Conservation (phyloP, 345 rosid genomes). For the Camelina neglecta region DNA sequence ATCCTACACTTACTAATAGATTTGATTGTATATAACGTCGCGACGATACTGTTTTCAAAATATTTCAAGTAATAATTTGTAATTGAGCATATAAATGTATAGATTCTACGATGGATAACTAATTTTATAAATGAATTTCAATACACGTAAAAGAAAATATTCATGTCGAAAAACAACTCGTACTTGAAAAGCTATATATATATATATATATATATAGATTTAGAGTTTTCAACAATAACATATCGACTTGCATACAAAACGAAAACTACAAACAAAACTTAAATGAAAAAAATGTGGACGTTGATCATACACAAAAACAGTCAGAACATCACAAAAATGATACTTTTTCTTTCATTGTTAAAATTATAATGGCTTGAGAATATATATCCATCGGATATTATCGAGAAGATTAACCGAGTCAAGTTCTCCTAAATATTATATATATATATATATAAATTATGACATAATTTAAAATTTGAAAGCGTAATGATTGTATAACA, state of each 20-base stretch:
- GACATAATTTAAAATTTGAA: not conserved
- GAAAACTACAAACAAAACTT: not conserved
- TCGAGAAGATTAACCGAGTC: not conserved
- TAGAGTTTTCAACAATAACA: slow-evolving; percentile 3
- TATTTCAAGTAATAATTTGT: not conserved
- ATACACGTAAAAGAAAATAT: not conserved
- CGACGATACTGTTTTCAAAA: not conserved
- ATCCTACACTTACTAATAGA: not conserved
- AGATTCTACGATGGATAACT: not conserved
- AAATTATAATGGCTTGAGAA: slow-evolving; percentile 5
- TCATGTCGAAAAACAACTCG: not conserved
- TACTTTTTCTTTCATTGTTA: not conserved
- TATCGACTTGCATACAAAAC: not conserved
- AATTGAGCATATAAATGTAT: not conserved
- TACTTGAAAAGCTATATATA: not conserved
- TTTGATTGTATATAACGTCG: not conserved
- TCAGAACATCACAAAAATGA: not conserved
- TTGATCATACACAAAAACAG: not conserved
- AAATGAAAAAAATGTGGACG: not conserved
- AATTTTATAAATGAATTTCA: not conserved
- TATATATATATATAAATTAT: not conserved
- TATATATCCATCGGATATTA: not conserved
- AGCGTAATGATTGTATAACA: slow-evolving; percentile 32
- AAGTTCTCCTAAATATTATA: not conserved
- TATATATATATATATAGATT: not conserved